Conservation (phyloP, 768 basidiomycete genomes). For the Xerocomus potaroensis region DNA sequence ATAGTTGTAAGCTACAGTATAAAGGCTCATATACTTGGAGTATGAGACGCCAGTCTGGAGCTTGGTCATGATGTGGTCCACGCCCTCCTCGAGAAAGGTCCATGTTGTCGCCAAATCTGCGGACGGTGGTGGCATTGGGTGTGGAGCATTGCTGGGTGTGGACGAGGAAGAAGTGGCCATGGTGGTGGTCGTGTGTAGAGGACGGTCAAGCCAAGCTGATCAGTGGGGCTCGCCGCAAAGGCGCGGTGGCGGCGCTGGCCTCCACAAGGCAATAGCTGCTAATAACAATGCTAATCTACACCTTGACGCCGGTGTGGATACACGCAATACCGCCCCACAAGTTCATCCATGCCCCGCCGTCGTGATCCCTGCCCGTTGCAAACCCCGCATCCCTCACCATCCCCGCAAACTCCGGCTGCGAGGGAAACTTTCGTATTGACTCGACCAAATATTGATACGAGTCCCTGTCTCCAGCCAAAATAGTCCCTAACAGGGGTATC, state of each 20-base stretch:
- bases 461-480: constrained; percentile 89
- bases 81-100: constrained; percentile 79
- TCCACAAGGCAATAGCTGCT: neutral
- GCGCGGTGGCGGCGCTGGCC: constrained; percentile 29
- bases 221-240: constrained; percentile 14
- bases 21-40: constrained; percentile 82
- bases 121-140: constrained; percentile 58
- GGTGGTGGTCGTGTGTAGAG: constrained; percentile 29
- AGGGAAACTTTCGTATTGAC: constrained; percentile 91
- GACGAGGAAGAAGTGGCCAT: constrained; percentile 31
- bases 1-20: constrained; percentile 97
- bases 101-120: constrained; percentile 83
- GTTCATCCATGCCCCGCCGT: constrained; percentile 83
- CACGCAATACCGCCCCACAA: constrained; percentile 86
- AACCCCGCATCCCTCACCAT: constrained; percentile 91
- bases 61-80: constrained; percentile 92
- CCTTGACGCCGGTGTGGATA: constrained; percentile 80
- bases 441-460: constrained; percentile 99
- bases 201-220: constrained; percentile 8
- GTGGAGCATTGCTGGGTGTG: constrained; percentile 28
- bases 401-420: constrained; percentile 79
- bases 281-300: constrained; percentile 43
- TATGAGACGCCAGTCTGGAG: constrained; percentile 85
- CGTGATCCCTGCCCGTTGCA: constrained; percentile 60
- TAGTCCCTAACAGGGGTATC: constrained; percentile 93